Conservation (phyloP, 345 rosid species). For the Raphanus raphanistrum region DNA sequence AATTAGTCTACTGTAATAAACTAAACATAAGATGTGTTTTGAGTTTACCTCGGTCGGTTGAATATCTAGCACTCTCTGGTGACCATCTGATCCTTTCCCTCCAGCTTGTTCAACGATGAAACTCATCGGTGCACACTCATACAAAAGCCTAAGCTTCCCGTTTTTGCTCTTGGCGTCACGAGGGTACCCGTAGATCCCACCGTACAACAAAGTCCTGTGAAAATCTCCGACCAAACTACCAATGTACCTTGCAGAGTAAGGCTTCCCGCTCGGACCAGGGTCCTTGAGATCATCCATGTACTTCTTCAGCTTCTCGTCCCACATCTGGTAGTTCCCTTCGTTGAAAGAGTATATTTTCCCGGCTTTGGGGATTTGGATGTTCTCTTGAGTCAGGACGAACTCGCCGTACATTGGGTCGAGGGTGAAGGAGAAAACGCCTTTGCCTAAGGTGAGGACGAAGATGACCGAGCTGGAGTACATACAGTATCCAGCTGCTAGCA, state of each 20-base stretch:
- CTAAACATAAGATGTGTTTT: neutral
- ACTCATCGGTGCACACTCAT: constrained; percentile 98
- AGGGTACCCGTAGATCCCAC: constrained; percentile 94
- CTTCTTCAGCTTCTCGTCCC: constrained; percentile 92
- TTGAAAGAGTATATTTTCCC: constrained; percentile 88
- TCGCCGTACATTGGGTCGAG: constrained; percentile 97
- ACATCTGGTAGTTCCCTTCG: constrained; percentile 91
- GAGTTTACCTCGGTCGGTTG: constrained; percentile 68
- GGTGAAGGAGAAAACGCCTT: constrained; percentile 78
- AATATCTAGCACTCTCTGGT: constrained; percentile 75
- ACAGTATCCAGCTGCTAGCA: constrained; percentile 92
- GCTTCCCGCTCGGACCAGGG: constrained; percentile 84
- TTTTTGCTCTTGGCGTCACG: constrained; percentile 92
- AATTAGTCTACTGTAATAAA: neutral
- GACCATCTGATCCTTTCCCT: constrained; percentile 96
- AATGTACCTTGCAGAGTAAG: constrained; percentile 89
- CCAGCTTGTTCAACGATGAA: constrained; percentile 95
- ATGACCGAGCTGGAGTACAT: constrained; percentile 95
- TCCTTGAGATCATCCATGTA: constrained; percentile 90
- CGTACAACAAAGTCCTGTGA: constrained; percentile 79
- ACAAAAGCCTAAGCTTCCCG: constrained; percentile 87
- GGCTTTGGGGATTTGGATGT: constrained; percentile 73
- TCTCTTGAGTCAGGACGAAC: constrained; percentile 86
- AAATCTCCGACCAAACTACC: constrained; percentile 98
- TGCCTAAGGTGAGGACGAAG: constrained; percentile 79